These are phyloP conservation scores for Flaveria sonorensis DNA, from an alignment of 129 eudicot genomes.

Conservation along the genomic window DNA sequence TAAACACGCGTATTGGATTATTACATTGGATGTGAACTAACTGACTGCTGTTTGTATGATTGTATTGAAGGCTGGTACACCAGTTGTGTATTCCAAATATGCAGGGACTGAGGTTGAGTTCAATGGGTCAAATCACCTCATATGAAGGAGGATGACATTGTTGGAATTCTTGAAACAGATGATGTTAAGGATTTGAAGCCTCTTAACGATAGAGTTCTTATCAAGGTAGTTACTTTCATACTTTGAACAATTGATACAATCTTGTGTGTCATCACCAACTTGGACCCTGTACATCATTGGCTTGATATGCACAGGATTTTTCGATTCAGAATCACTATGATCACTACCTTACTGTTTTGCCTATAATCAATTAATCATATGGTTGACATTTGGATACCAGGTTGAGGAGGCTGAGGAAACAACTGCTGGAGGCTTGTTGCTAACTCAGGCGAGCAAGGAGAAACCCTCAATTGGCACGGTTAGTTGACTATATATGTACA, in stretches of 20 bases:
- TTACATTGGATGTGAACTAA: not conserved
- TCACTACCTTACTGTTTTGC: not conserved
- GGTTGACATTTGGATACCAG: conserved; percentile 34
- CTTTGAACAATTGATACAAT: not conserved
- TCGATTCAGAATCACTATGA: no score
- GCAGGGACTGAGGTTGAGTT: conserved; percentile 90
- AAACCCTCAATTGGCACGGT: conserved; percentile 92
- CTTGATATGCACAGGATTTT: no score
- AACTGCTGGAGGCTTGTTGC: conserved; percentile 83
- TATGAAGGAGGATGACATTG: conserved; percentile 91
- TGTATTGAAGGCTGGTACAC: conserved; percentile 58
- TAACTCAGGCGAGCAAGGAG: conserved; percentile 75
- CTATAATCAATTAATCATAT: not conserved
- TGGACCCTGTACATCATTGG: no score
- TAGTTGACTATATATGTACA: not conserved
- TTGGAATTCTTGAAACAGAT: conserved; percentile 83
- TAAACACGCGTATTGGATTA: not conserved
- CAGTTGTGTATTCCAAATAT: conserved; percentile 85
- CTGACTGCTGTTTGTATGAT: not conserved
- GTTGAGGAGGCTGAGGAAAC: conserved; percentile 74
- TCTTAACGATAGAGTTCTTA: conserved; percentile 76
- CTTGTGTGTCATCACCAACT: not conserved
- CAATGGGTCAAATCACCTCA: conserved; percentile 72
- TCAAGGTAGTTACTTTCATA: conserved; percentile 55
- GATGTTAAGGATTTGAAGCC: conserved; percentile 90